Evolutionary conservation across 352 stramenopile genomes (phyloP).

Genomic region (Phytophthora pinifolia): DNA sequence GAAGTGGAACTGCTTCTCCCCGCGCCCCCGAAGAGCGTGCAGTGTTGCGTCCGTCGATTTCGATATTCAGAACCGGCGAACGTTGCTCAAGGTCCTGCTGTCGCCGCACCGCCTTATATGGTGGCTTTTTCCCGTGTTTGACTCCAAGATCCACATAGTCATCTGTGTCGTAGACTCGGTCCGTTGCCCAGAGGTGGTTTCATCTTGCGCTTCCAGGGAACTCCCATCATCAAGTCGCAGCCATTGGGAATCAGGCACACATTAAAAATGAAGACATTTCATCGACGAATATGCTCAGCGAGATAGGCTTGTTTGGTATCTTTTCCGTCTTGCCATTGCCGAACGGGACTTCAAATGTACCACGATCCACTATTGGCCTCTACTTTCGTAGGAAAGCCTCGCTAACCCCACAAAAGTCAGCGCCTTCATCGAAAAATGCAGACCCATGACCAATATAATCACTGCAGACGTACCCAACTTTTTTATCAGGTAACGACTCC

Average conservation of each 20-base stretch:
- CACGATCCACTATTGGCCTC: background rate
- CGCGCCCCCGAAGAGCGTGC: background rate
- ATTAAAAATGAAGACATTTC: conserved; percentile 13
- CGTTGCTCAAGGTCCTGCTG: background rate
- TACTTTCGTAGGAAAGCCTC: background rate
- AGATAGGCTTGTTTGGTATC: background rate
- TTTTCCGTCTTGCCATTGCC: background rate
- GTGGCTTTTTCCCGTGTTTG: background rate
- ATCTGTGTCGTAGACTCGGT: conserved; percentile 7
- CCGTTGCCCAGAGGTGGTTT: background rate
- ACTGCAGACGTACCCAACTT: background rate
- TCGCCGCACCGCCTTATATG: background rate
- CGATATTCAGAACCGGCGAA: background rate
- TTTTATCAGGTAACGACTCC: conserved; percentile 8
- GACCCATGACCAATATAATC: background rate
- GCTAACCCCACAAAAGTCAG: conserved; percentile 6
- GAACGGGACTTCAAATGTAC: conserved; percentile 2
- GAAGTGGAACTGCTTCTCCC: background rate
- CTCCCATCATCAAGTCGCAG: conserved; percentile 5
- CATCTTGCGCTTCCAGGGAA: conserved; percentile 10
- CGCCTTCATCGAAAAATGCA: conserved; percentile 8
- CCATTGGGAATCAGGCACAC: conserved; percentile 6
- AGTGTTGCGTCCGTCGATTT: conserved; percentile 4
- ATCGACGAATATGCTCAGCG: conserved; percentile 1
- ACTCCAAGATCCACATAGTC: background rate